Percentiles rank a stretch among this genome's conserved stretches.
These are phyloP conservation scores for Metschnikowia baotianmanensis DNA, from an alignment of 805 yeast species.

Conservation along the genomic window DNA sequence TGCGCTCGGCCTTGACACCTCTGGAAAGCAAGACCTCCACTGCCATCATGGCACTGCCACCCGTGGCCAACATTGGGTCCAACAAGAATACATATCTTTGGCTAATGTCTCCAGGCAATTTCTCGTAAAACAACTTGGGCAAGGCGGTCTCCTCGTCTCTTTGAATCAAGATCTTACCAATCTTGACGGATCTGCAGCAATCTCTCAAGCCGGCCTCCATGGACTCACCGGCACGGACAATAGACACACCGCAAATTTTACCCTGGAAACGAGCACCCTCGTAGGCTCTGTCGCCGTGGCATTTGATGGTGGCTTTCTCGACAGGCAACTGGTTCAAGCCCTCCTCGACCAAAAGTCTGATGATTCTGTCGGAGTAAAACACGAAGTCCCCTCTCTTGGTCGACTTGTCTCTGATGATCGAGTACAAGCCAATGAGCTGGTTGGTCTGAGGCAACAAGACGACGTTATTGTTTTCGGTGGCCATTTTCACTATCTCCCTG, in stretches of 20 bases:
- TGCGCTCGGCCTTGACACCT: conserved; percentile 86
- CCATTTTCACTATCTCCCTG: conserved; percentile 5
- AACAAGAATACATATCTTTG: conserved; percentile 85
- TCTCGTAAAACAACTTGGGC: conserved; percentile 90
- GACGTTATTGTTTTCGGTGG: conserved; percentile 46
- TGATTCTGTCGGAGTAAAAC: conserved; percentile 92
- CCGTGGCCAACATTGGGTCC: conserved; percentile 98
- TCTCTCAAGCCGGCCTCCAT: conserved; percentile 99
- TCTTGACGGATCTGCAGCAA: conserved; percentile 93
- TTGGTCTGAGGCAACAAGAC: conserved; percentile 79
- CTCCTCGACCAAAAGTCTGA: conserved; percentile 89
- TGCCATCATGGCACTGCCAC: conserved; percentile 98
- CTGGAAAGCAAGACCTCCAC: conserved; percentile 82
- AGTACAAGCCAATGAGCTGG: conserved; percentile 82
- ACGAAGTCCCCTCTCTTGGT: conserved; percentile 91
- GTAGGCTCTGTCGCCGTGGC: conserved; percentile 72
- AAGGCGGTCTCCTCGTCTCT: conserved; percentile 96
- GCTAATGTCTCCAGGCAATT: conserved; percentile 87
- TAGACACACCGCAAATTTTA: conserved; percentile 96
- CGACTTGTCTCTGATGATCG: conserved; percentile 79
- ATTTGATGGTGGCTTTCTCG: conserved; percentile 59
- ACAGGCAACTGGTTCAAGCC: conserved; percentile 94
- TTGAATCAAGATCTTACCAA: conserved; percentile 95
- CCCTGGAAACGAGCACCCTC: conserved; percentile 83
- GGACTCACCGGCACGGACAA: conserved; percentile 97